A percentile compares a stretch with the other conserved stretches of the same genome.
These are phyloP conservation scores for Hanseniaspora clermontiae DNA, from an alignment of 805 yeast genomes.

Conservation along the genomic window DNA sequence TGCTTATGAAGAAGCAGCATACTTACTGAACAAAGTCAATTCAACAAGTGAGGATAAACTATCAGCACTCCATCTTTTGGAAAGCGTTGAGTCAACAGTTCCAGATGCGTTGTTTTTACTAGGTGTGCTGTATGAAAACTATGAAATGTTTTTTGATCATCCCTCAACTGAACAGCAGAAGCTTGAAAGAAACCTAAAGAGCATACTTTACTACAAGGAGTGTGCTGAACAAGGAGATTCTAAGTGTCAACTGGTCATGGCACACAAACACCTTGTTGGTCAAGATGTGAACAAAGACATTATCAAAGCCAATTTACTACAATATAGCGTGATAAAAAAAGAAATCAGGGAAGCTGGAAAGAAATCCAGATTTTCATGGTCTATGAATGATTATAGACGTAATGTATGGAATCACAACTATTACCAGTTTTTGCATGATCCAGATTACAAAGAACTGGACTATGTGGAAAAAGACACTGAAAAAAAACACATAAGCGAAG, in stretches of 20 bases:
- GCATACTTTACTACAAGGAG: background rate
- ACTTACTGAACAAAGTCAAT: slow-evolving; percentile 1
- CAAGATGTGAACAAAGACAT: background rate
- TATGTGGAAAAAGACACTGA: slow-evolving; percentile 1
- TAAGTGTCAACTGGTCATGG: slow-evolving; percentile 1
- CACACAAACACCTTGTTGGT: slow-evolving; percentile 5
- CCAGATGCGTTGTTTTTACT: slow-evolving; percentile 8
- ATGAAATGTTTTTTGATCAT: background rate
- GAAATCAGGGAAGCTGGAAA: background rate
- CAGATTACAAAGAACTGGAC: background rate
- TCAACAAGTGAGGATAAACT: background rate
- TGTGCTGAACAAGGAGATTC: slow-evolving; percentile 2
- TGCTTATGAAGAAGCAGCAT: background rate
- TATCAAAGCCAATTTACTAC: background rate
- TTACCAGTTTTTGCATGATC: slow-evolving; percentile 6
- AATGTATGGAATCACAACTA: slow-evolving; percentile 10
- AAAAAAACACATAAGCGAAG: background rate
- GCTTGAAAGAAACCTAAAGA: background rate
- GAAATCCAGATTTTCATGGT: background rate
- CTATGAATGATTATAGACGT: background rate
- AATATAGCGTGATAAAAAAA: background rate
- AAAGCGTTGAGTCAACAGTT: background rate
- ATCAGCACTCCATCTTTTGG: background rate
- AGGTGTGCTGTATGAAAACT: slow-evolving; percentile 9
- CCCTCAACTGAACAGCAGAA: background rate